Percentiles rank a stretch among this genome's conserved stretches.
Evolutionary conservation across 1,139 yeast genomes (phyloP).

Genomic region (Waltiozyma sp.): DNA sequence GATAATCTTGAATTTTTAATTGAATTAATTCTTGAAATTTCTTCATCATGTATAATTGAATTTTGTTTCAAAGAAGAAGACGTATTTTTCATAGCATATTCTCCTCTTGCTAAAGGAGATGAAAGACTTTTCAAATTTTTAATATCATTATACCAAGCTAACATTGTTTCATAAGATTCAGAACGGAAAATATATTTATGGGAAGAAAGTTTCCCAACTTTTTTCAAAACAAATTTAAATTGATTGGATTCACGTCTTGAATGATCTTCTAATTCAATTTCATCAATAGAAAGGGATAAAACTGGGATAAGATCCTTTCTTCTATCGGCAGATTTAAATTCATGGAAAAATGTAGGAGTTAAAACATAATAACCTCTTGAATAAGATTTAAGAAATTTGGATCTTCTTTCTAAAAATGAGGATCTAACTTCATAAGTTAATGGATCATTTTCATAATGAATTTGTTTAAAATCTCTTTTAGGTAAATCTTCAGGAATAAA

Average conservation of each 20-base stretch:
- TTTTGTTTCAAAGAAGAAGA: conserved; percentile 2
- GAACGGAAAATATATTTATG: conserved; percentile 93
- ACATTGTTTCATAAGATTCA: conserved; percentile 66
- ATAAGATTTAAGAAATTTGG: conserved; percentile 83
- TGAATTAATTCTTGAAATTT: conserved; percentile 16
- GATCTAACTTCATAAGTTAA: conserved; percentile 63
- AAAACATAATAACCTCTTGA: conserved; percentile 86
- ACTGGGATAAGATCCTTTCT: conserved; percentile 79
- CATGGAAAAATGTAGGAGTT: conserved; percentile 82
- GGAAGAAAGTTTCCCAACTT: conserved; percentile 57
- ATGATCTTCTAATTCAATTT: conserved; percentile 76
- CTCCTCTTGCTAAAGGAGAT: conserved; percentile 41
- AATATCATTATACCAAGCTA: conserved; percentile 75
- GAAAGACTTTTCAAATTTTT: conserved; percentile 50
- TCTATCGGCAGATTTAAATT: conserved; percentile 76
- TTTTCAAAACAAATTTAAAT: conserved; percentile 74
- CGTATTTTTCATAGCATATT: conserved; percentile 25
- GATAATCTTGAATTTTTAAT: conserved; percentile 9
- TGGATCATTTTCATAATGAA: conserved; percentile 58
- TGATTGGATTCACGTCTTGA: conserved; percentile 56
- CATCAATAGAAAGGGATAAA: conserved; percentile 73
- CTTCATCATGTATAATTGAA: conserved; percentile 3
- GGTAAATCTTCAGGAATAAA: conserved; percentile 71
- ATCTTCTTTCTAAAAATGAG: conserved; percentile 79
- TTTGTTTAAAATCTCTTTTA: conserved; percentile 52